Percentiles rank a stretch among this genome's conserved stretches.
phyloP scores from a whole-genome alignment of 495 filamentous ascomycete genomes.

The Penicillium fimorum region DNA sequence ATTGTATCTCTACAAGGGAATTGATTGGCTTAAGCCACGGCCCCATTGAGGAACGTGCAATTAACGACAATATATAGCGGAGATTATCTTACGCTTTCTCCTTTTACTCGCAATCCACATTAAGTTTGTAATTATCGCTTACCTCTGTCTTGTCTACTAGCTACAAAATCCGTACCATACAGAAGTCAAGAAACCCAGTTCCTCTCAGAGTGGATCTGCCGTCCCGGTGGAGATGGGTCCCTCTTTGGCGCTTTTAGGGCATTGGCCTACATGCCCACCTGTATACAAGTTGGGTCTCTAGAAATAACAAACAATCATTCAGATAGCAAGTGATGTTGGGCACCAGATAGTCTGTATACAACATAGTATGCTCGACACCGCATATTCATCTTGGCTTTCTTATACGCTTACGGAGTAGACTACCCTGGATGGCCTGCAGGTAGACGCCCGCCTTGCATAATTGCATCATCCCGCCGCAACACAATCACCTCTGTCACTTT shows the following conservation, averaged over 20 bases:
- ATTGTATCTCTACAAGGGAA: not conserved
- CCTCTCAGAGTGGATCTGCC: conserved; percentile 12
- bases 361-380: conserved; percentile 6
- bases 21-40: conserved; percentile 17
- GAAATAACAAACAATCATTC: not conserved
- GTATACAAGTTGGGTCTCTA: not conserved
- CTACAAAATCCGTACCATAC: not conserved
- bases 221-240: conserved; percentile 12
- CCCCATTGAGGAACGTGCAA: conserved; percentile 6
- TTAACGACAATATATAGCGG: conserved; percentile 1
- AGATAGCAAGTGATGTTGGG: conserved; percentile 1
- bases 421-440: conserved; percentile 24
- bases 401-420: conserved; percentile 9
- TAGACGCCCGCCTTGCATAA: conserved; percentile 18
- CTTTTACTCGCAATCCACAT: not conserved
- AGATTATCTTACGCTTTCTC: not conserved
- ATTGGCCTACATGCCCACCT: not conserved
- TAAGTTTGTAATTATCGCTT: not conserved
- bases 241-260: conserved; percentile 1
- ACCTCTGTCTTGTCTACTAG: not conserved
- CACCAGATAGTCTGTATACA: conserved; percentile 7
- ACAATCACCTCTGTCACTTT: conserved; percentile 8
- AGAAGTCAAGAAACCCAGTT: conserved; percentile 1
- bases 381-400: conserved; percentile 16
- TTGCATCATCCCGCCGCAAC: conserved; percentile 24